phyloP scores from a whole-genome alignment of 2,329 filamentous ascomycete species.

The Chaetomium sp. region DNA sequence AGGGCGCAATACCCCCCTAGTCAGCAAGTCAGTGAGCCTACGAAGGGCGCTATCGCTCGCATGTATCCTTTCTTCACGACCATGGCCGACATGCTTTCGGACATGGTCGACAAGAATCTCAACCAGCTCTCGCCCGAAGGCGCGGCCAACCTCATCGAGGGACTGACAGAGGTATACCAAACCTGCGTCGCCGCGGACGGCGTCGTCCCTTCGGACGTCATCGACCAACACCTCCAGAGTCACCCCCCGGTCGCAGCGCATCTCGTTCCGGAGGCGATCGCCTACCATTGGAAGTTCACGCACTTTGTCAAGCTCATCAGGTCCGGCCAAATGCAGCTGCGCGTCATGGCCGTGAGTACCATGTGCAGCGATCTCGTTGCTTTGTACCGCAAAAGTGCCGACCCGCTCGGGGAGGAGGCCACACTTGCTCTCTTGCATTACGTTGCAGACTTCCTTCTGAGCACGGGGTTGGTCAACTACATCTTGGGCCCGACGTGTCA shows the following conservation, averaged over 20 bases:
- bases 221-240: constrained; percentile 40
- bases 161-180: constrained; percentile 50
- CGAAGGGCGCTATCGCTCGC: constrained; percentile 23
- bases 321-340: constrained; percentile 87
- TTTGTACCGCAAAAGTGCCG: constrained; percentile 63
- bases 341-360: constrained; percentile 73
- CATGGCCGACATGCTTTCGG: constrained; percentile 47
- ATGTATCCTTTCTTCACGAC: constrained; percentile 47
- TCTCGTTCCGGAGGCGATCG: constrained; percentile 53
- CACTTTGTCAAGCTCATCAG: constrained; percentile 71
- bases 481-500: constrained; percentile 90
- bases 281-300: constrained; percentile 69
- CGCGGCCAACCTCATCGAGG: constrained; percentile 43
- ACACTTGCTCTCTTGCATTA: constrained; percentile 60
- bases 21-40: constrained; percentile 11
- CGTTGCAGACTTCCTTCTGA: constrained; percentile 68
- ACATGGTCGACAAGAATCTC: constrained; percentile 58
- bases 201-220: constrained; percentile 40
- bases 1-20: constrained; percentile 29
- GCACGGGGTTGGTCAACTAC: constrained; percentile 77
- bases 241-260: constrained; percentile 45
- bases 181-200: constrained; percentile 45
- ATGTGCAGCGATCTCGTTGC: constrained; percentile 72
- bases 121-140: constrained; percentile 54
- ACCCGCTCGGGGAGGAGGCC: constrained; percentile 44